These are phyloP conservation scores for Auxenochlorella pyrenoidosa DNA, from an alignment of 139 green algal genomes.

Conservation along the genomic window DNA sequence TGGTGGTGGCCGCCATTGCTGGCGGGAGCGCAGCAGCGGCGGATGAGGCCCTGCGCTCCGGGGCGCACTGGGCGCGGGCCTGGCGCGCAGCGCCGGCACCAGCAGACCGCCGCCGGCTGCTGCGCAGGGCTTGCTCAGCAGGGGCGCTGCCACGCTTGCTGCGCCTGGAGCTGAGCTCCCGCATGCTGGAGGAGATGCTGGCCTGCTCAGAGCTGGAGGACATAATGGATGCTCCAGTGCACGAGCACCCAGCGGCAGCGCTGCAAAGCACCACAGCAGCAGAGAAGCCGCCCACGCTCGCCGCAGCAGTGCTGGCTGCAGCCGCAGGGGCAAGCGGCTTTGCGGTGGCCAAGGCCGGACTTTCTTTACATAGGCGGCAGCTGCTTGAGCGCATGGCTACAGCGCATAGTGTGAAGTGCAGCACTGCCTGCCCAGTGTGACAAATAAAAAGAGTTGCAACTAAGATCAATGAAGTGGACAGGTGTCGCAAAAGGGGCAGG, in stretches of 20 bases:
- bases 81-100: constrained; percentile 21
- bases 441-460: neutral
- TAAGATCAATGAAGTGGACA: neutral
- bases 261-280: neutral
- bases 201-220: neutral
- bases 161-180: constrained; percentile 17
- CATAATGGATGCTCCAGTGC: neutral
- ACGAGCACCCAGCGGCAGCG: neutral
- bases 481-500: no score
- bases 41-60: constrained; percentile 12
- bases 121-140: neutral
- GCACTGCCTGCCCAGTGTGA: neutral
- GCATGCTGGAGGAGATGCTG: constrained; percentile 22
- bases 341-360: constrained; percentile 1
- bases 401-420: neutral
- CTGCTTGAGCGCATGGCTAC: neutral
- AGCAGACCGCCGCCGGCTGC: neutral
- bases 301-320: neutral
- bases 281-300: neutral
- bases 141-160: constrained; percentile 22
- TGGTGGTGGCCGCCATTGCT: neutral
- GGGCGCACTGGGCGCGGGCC: neutral
- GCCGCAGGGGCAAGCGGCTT: neutral
- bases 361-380: constrained; percentile 22
- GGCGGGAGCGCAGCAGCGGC: neutral